Evolutionary conservation across 306 rosid species (phyloP).

Genomic region (Sicyos edulis): DNA sequence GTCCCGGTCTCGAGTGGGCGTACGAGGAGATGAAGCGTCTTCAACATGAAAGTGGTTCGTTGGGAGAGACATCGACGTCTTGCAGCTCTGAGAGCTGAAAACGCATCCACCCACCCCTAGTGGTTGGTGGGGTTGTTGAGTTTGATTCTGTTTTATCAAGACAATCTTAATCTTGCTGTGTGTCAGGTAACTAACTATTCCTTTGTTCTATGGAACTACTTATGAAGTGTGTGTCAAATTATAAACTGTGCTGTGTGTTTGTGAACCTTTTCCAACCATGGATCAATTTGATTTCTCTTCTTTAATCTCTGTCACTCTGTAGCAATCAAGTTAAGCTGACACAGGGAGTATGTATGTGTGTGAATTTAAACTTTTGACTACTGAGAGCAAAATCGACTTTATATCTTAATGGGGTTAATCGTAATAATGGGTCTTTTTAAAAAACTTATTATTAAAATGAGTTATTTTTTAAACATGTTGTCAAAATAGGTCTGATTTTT

Average conservation of each 20-base stretch:
- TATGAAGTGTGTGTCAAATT: not conserved
- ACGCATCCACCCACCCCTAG: not conserved
- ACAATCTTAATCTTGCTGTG: not conserved
- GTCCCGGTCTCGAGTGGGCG: slow-evolving; percentile 96
- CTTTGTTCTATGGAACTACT: not conserved
- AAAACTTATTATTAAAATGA: too few species aligned
- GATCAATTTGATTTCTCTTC: not conserved
- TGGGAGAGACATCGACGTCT: slow-evolving; percentile 43
- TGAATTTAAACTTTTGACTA: too few species aligned
- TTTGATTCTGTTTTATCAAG: not conserved
- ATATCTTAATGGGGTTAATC: too few species aligned
- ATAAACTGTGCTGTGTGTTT: not conserved
- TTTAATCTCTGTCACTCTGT: too few species aligned
- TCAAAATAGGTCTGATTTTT: too few species aligned
- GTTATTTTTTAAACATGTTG: too few species aligned
- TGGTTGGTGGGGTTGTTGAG: too few species aligned
- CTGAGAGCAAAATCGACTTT: too few species aligned
- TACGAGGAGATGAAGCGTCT: slow-evolving; percentile 88
- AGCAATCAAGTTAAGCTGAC: too few species aligned
- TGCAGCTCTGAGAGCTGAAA: slow-evolving; percentile 60
- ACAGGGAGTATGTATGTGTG: too few species aligned
- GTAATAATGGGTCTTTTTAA: too few species aligned
- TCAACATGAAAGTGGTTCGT: slow-evolving; percentile 38
- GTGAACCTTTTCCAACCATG: not conserved
- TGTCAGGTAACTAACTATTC: not conserved